Percentiles rank a stretch among this genome's conserved stretches.
phyloP scores from a whole-genome alignment of 345 rosid species.

The Gossypium herbaceum region DNA sequence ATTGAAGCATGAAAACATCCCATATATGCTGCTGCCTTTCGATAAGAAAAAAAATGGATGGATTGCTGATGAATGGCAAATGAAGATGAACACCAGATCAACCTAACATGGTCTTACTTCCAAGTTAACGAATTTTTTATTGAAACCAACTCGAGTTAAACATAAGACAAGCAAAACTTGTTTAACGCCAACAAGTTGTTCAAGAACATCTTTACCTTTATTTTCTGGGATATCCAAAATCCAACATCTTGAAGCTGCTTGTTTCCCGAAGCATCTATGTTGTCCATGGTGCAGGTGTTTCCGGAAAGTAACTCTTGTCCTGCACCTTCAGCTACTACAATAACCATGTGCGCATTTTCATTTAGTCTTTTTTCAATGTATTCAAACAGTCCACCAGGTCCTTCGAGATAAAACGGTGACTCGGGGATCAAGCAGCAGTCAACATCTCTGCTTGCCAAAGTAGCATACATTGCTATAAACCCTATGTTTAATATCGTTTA shows the following conservation, averaged over 20 bases:
- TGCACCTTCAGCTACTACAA: slow-evolving; percentile 65
- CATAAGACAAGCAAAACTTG: neutral
- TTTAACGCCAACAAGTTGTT: no score
- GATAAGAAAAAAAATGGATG: no score
- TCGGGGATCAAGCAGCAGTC: slow-evolving; percentile 66
- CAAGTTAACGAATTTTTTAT: neutral
- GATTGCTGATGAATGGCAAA: neutral
- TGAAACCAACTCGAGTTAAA: neutral
- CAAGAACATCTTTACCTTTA: slow-evolving; percentile 32
- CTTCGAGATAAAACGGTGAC: slow-evolving; percentile 65
- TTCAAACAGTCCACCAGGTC: slow-evolving; percentile 54
- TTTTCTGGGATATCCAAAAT: slow-evolving; percentile 50
- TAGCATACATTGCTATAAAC: slow-evolving; percentile 61
- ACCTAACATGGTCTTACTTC: neutral
- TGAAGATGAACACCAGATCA: neutral
- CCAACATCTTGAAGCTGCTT: slow-evolving; percentile 53
- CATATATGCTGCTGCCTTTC: no score
- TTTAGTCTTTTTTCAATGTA: slow-evolving; percentile 39
- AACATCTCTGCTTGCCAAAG: slow-evolving; percentile 62
- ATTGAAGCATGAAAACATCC: no score
- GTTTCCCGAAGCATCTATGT: slow-evolving; percentile 59
- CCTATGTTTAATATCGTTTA: slow-evolving; percentile 28
- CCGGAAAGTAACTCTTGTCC: slow-evolving; percentile 58
- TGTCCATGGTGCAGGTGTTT: slow-evolving; percentile 12
- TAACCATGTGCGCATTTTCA: slow-evolving; percentile 58